Evolutionary conservation across 345 rosid genomes (phyloP).

Genomic region (thale cress (Arabidopsis thaliana)): DNA sequence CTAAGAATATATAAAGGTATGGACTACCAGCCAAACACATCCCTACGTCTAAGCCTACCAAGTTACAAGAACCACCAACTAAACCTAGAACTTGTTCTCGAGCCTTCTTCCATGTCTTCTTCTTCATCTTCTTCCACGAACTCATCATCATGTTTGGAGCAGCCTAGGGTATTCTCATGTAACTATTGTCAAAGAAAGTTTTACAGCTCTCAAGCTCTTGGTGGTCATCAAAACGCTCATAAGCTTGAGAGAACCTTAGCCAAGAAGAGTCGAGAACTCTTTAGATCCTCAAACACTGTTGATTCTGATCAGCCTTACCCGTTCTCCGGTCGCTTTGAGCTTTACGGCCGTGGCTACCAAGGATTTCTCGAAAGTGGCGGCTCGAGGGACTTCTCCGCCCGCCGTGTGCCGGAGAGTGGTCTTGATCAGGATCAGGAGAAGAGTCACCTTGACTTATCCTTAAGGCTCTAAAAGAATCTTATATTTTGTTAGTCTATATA

Average conservation of each 20-base stretch:
- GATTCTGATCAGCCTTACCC: constrained; percentile 40
- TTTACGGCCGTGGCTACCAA: constrained; percentile 52
- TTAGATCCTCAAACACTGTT: constrained; percentile 31
- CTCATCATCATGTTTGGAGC: constrained; percentile 48
- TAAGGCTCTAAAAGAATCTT: constrained; percentile 60
- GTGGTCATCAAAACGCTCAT: constrained; percentile 98
- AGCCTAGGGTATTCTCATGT: constrained; percentile 79
- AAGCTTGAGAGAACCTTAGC: constrained; percentile 92
- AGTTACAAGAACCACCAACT: constrained; percentile 51
- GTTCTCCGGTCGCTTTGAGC: constrained; percentile 45
- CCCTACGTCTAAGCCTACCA: constrained; percentile 66
- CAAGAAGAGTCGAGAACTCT: constrained; percentile 74
- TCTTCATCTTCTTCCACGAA: constrained; percentile 56
- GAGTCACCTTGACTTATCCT: constrained; percentile 76
- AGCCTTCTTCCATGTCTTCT: constrained; percentile 58
- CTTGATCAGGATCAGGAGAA: constrained; percentile 71
- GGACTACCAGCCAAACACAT: constrained; percentile 75
- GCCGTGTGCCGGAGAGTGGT: constrained; percentile 51
- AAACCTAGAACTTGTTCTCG: constrained; percentile 70
- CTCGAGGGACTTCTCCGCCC: constrained; percentile 46
- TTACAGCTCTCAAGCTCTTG: constrained; percentile 97
- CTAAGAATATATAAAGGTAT: constrained; percentile 41
- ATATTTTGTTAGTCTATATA: constrained; percentile 27
- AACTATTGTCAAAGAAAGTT: constrained; percentile 94
- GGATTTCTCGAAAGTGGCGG: constrained; percentile 49